Conservation (phyloP, 306 rosid species). For the Fragaria nilgerrensis region DNA sequence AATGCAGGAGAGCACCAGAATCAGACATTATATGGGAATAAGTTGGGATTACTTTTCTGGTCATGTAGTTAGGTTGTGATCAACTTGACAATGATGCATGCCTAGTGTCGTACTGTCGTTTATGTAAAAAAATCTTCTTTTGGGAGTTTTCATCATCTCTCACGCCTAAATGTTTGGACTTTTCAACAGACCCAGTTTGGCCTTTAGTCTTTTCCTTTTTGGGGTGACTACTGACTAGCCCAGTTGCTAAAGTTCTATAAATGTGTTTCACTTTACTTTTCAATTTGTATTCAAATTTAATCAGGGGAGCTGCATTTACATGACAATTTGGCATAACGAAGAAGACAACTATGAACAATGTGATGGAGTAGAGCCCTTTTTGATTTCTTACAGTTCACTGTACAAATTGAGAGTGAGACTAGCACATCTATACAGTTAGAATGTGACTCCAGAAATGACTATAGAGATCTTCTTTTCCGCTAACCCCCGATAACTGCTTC, state of each 20-base stretch:
- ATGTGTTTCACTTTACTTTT: background rate
- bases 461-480: conserved; percentile 22
- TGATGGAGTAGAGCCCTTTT: background rate
- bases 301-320: background rate
- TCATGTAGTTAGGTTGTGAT: background rate
- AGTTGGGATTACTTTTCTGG: background rate
- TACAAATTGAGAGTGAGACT: background rate
- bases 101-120: background rate
- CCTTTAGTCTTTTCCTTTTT: background rate
- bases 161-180: background rate
- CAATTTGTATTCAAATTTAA: background rate
- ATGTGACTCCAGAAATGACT: background rate
- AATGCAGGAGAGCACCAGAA: background rate
- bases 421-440: background rate
- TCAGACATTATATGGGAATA: background rate
- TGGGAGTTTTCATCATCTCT: background rate
- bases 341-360: background rate
- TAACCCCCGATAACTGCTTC: conserved; percentile 44
- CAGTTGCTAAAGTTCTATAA: background rate
- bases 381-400: background rate
- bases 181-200: background rate
- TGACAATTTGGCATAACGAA: background rate
- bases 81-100: background rate
- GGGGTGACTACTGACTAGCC: background rate
- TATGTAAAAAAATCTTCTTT: background rate